These are phyloP conservation scores for Ustilago sp. DNA, from an alignment of 1,284 basidiomycete genomes.

Conservation along the genomic window DNA sequence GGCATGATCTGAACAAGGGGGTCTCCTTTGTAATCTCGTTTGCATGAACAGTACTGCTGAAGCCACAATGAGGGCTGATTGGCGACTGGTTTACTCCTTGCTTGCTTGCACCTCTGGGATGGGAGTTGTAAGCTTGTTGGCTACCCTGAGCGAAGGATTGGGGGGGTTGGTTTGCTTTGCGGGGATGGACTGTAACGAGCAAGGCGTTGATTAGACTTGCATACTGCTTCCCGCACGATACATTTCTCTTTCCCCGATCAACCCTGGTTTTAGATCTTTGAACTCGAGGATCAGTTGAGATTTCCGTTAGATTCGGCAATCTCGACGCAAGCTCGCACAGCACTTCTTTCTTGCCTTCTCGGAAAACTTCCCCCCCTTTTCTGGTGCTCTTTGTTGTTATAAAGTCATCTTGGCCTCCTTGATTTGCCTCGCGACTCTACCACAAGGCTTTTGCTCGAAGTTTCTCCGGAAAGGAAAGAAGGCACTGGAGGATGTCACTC, in stretches of 20 bases:
- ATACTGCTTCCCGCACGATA: conserved; percentile 36
- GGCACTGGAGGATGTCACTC: conserved; percentile 17
- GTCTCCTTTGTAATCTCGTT: conserved; percentile 72
- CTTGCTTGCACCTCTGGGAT: conserved; percentile 78
- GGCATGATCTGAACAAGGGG: conserved; percentile 64
- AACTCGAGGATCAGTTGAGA: not conserved
- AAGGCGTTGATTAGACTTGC: conserved; percentile 71
- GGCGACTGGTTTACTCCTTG: conserved; percentile 74
- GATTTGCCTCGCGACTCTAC: no score
- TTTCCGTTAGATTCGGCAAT: conserved; percentile 5
- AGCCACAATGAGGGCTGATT: conserved; percentile 81
- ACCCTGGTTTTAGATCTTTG: not conserved
- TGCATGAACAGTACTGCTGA: conserved; percentile 74
- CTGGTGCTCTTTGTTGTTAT: not conserved
- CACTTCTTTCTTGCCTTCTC: not conserved
- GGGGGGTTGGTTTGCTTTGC: conserved; percentile 79
- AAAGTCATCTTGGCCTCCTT: not conserved
- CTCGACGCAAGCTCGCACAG: conserved; percentile 1
- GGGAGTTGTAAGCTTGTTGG: conserved; percentile 79
- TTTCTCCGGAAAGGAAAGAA: no score
- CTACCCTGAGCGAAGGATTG: conserved; percentile 71
- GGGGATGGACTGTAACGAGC: conserved; percentile 80
- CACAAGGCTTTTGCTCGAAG: no score
- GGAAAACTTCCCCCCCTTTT: not conserved
- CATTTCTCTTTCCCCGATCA: no score